phyloP scores from a whole-genome alignment of 176 grass and related monocot species.

The Oryza officinalis region DNA sequence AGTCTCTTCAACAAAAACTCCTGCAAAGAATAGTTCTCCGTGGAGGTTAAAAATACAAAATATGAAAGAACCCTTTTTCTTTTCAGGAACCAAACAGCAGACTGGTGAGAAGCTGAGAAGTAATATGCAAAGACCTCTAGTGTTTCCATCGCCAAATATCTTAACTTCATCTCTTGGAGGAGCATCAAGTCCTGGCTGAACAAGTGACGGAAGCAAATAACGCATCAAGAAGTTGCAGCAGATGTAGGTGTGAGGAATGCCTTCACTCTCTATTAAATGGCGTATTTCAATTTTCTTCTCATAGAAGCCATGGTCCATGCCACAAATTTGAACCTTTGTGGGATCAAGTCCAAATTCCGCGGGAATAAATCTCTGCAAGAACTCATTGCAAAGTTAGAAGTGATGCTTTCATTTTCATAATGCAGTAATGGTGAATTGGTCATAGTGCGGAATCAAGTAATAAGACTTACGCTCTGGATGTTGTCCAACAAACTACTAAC shows the following conservation, averaged over 20 bases:
- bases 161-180: conserved; percentile 84
- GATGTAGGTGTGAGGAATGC: conserved; percentile 88
- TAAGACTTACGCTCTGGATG: neutral
- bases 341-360: conserved; percentile 88
- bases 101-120: neutral
- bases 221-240: conserved; percentile 88
- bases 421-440: neutral
- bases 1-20: conserved; percentile 69
- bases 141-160: conserved; percentile 77
- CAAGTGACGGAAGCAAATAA: conserved; percentile 83
- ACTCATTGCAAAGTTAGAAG: conserved; percentile 16
- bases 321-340: conserved; percentile 67
- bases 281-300: conserved; percentile 76
- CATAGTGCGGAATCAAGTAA: neutral
- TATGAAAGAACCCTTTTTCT: neutral
- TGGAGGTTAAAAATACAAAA: conserved; percentile 19
- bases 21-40: conserved; percentile 44
- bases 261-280: conserved; percentile 60
- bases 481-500: neutral
- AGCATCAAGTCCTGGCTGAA: conserved; percentile 74
- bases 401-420: neutral
- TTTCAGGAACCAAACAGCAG: conserved; percentile 13
- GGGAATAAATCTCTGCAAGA: conserved; percentile 83
- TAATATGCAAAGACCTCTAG: conserved; percentile 55
- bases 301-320: conserved; percentile 84